Evolutionary conservation across 805 yeast genomes (phyloP).

Genomic region (Kluyveromyces siamensis): DNA sequence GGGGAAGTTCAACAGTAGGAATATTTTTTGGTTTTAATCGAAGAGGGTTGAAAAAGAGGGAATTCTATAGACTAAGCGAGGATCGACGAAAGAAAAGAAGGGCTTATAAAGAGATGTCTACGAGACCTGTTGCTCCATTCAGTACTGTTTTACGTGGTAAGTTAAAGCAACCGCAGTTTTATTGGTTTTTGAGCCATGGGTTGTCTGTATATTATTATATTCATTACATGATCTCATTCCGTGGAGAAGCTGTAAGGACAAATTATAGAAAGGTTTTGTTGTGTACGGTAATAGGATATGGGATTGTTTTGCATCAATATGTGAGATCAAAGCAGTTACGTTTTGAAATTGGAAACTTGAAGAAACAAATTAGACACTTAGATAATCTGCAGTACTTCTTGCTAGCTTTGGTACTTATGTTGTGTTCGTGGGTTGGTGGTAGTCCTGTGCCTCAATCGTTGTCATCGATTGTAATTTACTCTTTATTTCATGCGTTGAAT

Average conservation of each 20-base stretch:
- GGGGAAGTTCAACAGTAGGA: background rate
- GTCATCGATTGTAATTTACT: conserved; percentile 54
- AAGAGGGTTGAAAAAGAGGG: background rate
- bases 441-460: conserved; percentile 38
- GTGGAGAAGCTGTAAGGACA: conserved; percentile 23
- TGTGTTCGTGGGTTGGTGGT: conserved; percentile 36
- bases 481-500: conserved; percentile 54
- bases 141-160: conserved; percentile 15
- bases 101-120: background rate
- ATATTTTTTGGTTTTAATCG: background rate
- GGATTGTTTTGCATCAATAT: conserved; percentile 53
- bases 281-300: conserved; percentile 49
- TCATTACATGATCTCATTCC: conserved; percentile 35
- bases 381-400: conserved; percentile 59
- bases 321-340: conserved; percentile 35
- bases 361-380: conserved; percentile 24
- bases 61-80: background rate
- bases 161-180: conserved; percentile 47
- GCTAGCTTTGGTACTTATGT: conserved; percentile 32
- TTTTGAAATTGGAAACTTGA: conserved; percentile 28
- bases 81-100: background rate
- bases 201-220: conserved; percentile 34
- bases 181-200: conserved; percentile 62
- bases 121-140: conserved; percentile 15
- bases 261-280: conserved; percentile 38